Conservation (phyloP, 1,139 yeast species). For the Lodderomyces parapsilosis region DNA sequence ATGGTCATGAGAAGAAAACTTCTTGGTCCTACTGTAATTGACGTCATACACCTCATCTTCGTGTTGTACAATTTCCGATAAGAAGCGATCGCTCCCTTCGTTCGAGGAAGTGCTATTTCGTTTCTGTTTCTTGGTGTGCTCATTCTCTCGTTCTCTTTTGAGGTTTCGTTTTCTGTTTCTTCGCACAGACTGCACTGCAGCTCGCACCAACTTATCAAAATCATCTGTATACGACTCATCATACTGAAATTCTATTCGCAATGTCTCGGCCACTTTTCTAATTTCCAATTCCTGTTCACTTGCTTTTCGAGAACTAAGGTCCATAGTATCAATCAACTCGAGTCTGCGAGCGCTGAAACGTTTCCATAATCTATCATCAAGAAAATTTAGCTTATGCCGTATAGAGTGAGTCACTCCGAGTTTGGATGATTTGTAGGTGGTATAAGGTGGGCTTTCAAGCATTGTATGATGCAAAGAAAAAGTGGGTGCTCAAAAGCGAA, state of each 20-base stretch:
- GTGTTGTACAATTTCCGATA: slow-evolving; percentile 38
- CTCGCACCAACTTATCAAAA: slow-evolving; percentile 85
- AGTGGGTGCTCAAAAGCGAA: not conserved
- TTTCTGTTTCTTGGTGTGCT: not conserved
- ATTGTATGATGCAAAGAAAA: not conserved
- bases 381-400: slow-evolving; percentile 68
- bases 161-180: slow-evolving; percentile 45
- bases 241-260: slow-evolving; percentile 76
- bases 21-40: slow-evolving; percentile 33
- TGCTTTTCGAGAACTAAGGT: slow-evolving; percentile 77
- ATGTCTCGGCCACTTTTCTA: slow-evolving; percentile 67
- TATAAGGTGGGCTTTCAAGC: not conserved
- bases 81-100: slow-evolving; percentile 18
- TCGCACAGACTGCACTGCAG: slow-evolving; percentile 75
- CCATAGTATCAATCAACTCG: slow-evolving; percentile 81
- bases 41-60: slow-evolving; percentile 33
- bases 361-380: slow-evolving; percentile 84
- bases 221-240: slow-evolving; percentile 58
- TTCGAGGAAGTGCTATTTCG: not conserved
- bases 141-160: slow-evolving; percentile 18
- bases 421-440: slow-evolving; percentile 9
- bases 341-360: slow-evolving; percentile 83
- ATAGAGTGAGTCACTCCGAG: slow-evolving; percentile 78
- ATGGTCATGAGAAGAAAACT: slow-evolving; percentile 32
- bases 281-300: slow-evolving; percentile 89